A percentile compares a stretch with the other conserved stretches of the same genome.
Evolutionary conservation across 73 alveolate species (phyloP).

Genomic region (Stentor roeselii): DNA sequence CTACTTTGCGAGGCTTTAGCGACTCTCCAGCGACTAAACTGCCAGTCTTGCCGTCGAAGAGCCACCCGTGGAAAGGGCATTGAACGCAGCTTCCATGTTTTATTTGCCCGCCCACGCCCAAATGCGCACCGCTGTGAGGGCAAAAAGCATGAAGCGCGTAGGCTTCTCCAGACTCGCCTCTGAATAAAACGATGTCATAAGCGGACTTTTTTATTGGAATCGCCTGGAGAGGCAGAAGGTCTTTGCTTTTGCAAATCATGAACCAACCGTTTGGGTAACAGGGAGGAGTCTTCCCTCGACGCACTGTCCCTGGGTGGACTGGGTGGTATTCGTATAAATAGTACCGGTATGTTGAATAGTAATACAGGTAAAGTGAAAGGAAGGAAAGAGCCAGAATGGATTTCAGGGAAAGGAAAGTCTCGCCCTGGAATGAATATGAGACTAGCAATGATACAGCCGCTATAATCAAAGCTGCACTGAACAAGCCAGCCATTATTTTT

Average conservation of each 20-base stretch:
- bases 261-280: conserved; percentile 63
- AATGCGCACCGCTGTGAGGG: conserved; percentile 60
- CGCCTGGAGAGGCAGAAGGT: conserved; percentile 33
- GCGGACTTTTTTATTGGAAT: conserved; percentile 34
- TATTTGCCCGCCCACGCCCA: conserved; percentile 55
- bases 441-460: no score
- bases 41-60: conserved; percentile 54
- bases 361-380: no score
- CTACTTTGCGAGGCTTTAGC: conserved; percentile 31
- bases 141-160: conserved; percentile 59
- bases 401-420: no score
- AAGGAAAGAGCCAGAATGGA: no score
- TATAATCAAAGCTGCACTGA: no score
- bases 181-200: conserved; percentile 41
- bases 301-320: neutral
- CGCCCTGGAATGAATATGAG: no score
- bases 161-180: conserved; percentile 49
- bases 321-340: neutral
- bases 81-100: conserved; percentile 41
- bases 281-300: conserved; percentile 50
- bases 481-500: no score
- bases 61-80: conserved; percentile 67
- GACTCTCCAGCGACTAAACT: conserved; percentile 36
- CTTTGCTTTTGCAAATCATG: conserved; percentile 42
- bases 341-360: neutral